Conservation (phyloP, 768 basidiomycete genomes). For the Mycena kentingensis region DNA sequence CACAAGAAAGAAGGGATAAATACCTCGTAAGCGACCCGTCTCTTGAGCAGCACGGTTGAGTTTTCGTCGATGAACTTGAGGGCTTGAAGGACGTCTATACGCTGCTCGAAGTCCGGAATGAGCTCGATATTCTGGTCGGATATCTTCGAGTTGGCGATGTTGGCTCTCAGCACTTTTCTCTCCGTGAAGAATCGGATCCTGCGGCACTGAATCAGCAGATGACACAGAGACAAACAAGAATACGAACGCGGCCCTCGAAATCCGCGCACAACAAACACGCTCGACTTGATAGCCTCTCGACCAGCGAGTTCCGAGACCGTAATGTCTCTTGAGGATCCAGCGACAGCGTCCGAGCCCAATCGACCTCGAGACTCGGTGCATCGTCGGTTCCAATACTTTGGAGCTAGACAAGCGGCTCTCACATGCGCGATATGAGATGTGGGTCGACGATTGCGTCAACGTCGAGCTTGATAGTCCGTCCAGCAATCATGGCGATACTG, state of each 20-base stretch:
- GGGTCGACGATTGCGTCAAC: slow-evolving; percentile 66
- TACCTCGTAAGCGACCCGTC: slow-evolving; percentile 97
- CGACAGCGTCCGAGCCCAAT: slow-evolving; percentile 81
- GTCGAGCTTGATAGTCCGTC: slow-evolving; percentile 74
- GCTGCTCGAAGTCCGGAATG: slow-evolving; percentile 96
- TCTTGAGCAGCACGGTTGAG: slow-evolving; percentile 92
- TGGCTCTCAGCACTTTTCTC: slow-evolving; percentile 72
- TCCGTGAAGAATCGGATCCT: slow-evolving; percentile 81
- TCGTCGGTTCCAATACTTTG: slow-evolving; percentile 51
- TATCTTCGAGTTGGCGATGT: slow-evolving; percentile 79
- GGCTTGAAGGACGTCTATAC: slow-evolving; percentile 87
- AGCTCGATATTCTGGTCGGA: slow-evolving; percentile 97
- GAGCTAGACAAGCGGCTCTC: slow-evolving; percentile 54
- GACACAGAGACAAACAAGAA: slow-evolving; percentile 3
- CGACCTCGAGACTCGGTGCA: slow-evolving; percentile 70
- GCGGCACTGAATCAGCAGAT: slow-evolving; percentile 7
- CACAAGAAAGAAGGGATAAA: slow-evolving; percentile 16
- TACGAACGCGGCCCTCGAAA: slow-evolving; percentile 76
- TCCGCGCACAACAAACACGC: slow-evolving; percentile 62
- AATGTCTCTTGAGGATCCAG: slow-evolving; percentile 90
- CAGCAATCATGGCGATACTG: slow-evolving; percentile 77
- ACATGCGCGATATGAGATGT: slow-evolving; percentile 63
- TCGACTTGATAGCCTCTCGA: slow-evolving; percentile 42
- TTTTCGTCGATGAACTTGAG: slow-evolving; percentile 95
- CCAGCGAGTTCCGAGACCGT: slow-evolving; percentile 54